phyloP scores from a whole-genome alignment of 2,329 filamentous ascomycete genomes.

The Fusarium brachygibbosum region DNA sequence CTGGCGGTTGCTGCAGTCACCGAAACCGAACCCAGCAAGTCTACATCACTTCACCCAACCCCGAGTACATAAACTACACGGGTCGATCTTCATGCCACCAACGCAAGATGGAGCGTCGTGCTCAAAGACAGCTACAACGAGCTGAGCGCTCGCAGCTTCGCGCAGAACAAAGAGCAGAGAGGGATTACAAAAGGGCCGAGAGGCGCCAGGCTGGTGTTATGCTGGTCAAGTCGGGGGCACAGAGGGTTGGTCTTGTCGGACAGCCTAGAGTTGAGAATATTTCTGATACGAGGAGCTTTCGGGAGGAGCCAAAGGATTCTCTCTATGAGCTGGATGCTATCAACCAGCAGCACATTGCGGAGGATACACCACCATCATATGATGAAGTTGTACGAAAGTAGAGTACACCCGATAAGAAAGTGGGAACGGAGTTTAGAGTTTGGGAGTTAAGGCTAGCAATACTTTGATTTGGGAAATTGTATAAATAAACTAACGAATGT shows the following conservation, averaged over 20 bases:
- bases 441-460: background rate
- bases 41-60: background rate
- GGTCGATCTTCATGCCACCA: slow-evolving; percentile 22
- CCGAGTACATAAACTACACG: background rate
- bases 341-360: slow-evolving; percentile 8
- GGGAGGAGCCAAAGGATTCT: slow-evolving; percentile 8
- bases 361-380: slow-evolving; percentile 43
- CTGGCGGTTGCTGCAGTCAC: slow-evolving; percentile 5
- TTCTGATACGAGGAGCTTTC: background rate
- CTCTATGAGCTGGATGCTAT: slow-evolving; percentile 20
- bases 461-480: background rate
- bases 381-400: slow-evolving; percentile 39
- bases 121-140: slow-evolving; percentile 36
- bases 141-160: slow-evolving; percentile 43
- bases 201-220: slow-evolving; percentile 32
- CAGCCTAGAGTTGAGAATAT: background rate
- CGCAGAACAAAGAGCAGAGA: slow-evolving; percentile 38
- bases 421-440: background rate
- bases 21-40: slow-evolving; percentile 5
- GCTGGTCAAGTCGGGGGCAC: slow-evolving; percentile 15
- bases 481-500: background rate
- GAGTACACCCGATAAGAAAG: background rate
- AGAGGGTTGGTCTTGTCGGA: slow-evolving; percentile 10
- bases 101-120: slow-evolving; percentile 39
- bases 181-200: slow-evolving; percentile 23